phyloP scores from a whole-genome alignment of 495 filamentous ascomycete species.

The Penicillium manginii region DNA sequence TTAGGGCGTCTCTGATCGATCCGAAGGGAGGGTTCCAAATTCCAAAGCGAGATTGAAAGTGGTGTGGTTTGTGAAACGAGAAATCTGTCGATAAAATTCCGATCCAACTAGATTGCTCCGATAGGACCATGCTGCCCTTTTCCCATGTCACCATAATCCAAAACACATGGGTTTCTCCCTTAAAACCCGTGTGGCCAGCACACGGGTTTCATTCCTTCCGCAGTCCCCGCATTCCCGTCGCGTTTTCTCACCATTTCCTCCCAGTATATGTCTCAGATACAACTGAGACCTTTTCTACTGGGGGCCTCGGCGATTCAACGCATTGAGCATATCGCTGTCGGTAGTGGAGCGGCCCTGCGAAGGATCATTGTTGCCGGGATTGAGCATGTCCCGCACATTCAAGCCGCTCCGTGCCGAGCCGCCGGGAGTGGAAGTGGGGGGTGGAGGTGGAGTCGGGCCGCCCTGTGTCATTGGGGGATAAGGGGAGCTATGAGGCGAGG shows the following conservation, averaged over 20 bases:
- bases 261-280: not conserved
- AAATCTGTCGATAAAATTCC: not conserved
- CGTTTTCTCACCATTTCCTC: slow-evolving; percentile 10
- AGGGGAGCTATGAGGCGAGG: slow-evolving; percentile 54
- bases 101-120: slow-evolving; percentile 10
- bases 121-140: slow-evolving; percentile 11
- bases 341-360: slow-evolving; percentile 53
- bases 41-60: not conserved
- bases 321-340: slow-evolving; percentile 61
- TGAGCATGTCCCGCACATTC: slow-evolving; percentile 59
- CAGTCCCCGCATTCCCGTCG: slow-evolving; percentile 15
- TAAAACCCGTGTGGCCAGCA: slow-evolving; percentile 35
- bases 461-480: slow-evolving; percentile 45
- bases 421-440: slow-evolving; percentile 39
- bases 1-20: not conserved
- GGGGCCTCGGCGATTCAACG: slow-evolving; percentile 51
- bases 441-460: slow-evolving; percentile 21
- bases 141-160: slow-evolving; percentile 13
- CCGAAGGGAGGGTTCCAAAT: not conserved
- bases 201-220: slow-evolving; percentile 27
- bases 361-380: slow-evolving; percentile 36
- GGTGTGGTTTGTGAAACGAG: not conserved
- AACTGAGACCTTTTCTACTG: slow-evolving; percentile 7
- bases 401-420: slow-evolving; percentile 49
- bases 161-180: slow-evolving; percentile 26